These are phyloP conservation scores for Betula pendula DNA, from an alignment of 306 rosid genomes.

Conservation along the genomic window DNA sequence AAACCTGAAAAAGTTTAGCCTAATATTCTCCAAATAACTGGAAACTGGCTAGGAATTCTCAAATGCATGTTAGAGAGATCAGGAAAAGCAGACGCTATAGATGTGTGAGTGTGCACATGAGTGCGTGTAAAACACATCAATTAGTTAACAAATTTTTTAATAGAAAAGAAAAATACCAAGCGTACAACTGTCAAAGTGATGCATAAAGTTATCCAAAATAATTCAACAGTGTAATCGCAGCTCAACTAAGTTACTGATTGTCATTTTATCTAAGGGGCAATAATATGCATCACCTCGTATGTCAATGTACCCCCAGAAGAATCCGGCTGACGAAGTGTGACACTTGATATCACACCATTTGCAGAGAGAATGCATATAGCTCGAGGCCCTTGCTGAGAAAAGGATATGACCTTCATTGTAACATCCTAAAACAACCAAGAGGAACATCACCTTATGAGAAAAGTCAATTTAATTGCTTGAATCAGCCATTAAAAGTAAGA, in stretches of 20 bases:
- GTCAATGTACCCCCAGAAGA: conserved; percentile 83
- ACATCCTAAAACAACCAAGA: conserved; percentile 64
- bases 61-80: too few relatives aligned
- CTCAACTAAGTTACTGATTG: neutral
- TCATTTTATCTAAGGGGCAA: neutral
- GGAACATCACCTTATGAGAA: conserved; percentile 10
- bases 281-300: conserved; percentile 61
- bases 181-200: neutral
- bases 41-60: too few relatives aligned
- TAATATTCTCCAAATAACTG: too few relatives aligned
- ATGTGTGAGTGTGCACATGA: neutral
- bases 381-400: conserved; percentile 97
- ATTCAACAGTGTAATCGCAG: neutral
- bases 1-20: too few relatives aligned
- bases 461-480: neutral
- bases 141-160: neutral
- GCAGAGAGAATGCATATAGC: conserved; percentile 91
- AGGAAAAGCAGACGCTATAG: too few relatives aligned
- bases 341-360: conserved; percentile 88
- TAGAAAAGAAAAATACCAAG: neutral
- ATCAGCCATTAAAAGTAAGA: conserved; percentile 18
- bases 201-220: neutral
- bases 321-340: conserved; percentile 94
- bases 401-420: conserved; percentile 93
- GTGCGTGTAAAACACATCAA: neutral